Percentiles rank a stretch among this genome's conserved stretches.
phyloP scores from a whole-genome alignment of 441 rosid genomes.

The Raphanus hybrid region DNA sequence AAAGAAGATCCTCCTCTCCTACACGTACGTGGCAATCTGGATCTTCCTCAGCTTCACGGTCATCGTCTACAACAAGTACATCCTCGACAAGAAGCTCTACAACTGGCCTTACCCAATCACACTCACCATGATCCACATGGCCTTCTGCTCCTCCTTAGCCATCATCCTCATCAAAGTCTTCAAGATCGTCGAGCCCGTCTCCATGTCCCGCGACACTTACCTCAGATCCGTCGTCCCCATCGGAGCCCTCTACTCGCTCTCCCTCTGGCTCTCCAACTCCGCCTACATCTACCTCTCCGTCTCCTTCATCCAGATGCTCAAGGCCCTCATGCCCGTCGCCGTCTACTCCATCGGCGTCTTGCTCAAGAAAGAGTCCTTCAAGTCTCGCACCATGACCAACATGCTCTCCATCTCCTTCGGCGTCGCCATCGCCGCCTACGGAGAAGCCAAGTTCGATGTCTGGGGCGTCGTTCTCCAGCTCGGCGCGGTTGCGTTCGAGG shows the following conservation, averaged over 20 bases:
- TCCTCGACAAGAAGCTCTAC: constrained; percentile 94
- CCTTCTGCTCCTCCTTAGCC: constrained; percentile 82
- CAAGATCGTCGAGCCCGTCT: constrained; percentile 84
- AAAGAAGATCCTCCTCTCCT: constrained; percentile 83
- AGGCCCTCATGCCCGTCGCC: constrained; percentile 93
- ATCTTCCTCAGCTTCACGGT: constrained; percentile 96
- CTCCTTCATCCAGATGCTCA: constrained; percentile 91
- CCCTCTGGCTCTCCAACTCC: constrained; percentile 88
- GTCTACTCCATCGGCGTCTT: constrained; percentile 87
- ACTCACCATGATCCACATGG: constrained; percentile 95
- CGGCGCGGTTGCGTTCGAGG: constrained; percentile 92
- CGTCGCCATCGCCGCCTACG: constrained; percentile 86
- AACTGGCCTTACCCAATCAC: constrained; percentile 94
- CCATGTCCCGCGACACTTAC: constrained; percentile 79
- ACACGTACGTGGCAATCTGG: constrained; percentile 87
- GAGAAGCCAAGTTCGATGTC: constrained; percentile 80
- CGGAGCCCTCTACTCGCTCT: constrained; percentile 80
- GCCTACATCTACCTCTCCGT: constrained; percentile 94
- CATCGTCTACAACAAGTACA: constrained; percentile 94
- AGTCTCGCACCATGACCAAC: constrained; percentile 68
- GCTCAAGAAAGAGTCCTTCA: constrained; percentile 65
- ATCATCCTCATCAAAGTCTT: constrained; percentile 81
- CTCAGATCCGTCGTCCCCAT: constrained; percentile 84
- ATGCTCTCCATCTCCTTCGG: constrained; percentile 93
- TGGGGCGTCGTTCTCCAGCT: constrained; percentile 83